Base-by-base conservation (phyloP, 2,329 filamentous ascomycete genomes). In the Monosporascus sp. region DNA sequence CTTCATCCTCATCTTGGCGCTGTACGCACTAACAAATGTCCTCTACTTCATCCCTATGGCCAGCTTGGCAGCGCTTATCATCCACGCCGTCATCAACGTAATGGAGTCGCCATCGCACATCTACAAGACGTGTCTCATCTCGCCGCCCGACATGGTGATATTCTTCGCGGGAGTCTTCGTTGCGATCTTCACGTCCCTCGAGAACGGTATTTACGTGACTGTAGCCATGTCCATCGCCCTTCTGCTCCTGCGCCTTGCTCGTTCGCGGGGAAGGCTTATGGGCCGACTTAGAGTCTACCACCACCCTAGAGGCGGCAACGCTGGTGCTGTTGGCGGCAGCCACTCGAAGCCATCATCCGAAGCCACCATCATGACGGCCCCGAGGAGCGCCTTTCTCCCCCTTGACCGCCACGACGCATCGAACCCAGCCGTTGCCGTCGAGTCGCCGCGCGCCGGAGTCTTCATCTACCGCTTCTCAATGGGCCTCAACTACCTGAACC, bases 21-120 rank as follows among this genome's bases (percentile, higher is more conserved):
- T 93, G 54, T 93, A 94, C 61, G 88, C 84, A 5, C 74, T 94
- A 28, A 86, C 89, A 0, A 82, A 84, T 0, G 83, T 92, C 31
- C 93, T 94, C 75, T 91, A 82, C 75, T 93, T 88, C 69, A 93
- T 94, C 52, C 88, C 89, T 0, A 85, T 79, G 52, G 80, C 88
- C 1, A 78, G 82, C 1, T 77, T 94, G 6, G 79, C 88, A 0
- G 89, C 82, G 24, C 81, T 94, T 60, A 93, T 94, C 62, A 91
- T 94, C 57, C 89, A 94, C 68, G 89, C 89, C 3, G 89, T 94
- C 0, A 85, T 84, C 60, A 88, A 92, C 63, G 72, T 92, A 47
- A 82, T 92, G 62, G 87, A 87, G 0, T 82, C 86, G 1, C 88
- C 88, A 1, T 86, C 86, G 60, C 85, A 82, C 0, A 78, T 92